phyloP scores from a whole-genome alignment of 202 grass and related monocot species.

The Setaria italica region DNA sequence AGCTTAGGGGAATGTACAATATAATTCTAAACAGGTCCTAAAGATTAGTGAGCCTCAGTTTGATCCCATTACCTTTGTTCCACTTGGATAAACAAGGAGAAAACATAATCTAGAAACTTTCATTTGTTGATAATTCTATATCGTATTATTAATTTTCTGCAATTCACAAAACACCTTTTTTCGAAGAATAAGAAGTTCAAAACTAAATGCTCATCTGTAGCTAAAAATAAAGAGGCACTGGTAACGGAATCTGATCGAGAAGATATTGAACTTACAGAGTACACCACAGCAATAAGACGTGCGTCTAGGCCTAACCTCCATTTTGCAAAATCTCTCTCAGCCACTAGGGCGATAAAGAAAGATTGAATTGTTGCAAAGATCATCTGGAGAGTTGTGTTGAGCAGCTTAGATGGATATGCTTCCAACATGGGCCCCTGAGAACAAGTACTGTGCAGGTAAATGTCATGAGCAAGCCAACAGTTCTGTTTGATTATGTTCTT shows the following conservation, averaged over 20 bases:
- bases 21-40: not conserved
- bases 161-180: not conserved
- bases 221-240: not conserved
- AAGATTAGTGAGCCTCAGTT: not conserved
- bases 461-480: not conserved
- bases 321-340: slow-evolving; percentile 60
- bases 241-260: not conserved
- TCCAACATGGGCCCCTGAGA: slow-evolving; percentile 53
- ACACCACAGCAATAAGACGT: slow-evolving; percentile 40
- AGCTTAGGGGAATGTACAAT: not conserved
- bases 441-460: slow-evolving; percentile 2
- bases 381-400: slow-evolving; percentile 60
- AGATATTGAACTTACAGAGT: slow-evolving; percentile 47
- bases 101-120: not conserved
- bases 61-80: not conserved
- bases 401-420: slow-evolving; percentile 58
- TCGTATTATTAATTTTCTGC: not conserved
- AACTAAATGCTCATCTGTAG: not conserved
- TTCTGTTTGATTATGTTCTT: slow-evolving; percentile 9
- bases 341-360: slow-evolving; percentile 53
- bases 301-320: slow-evolving; percentile 55
- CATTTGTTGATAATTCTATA: not conserved
- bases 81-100: not conserved
- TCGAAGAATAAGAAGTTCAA: not conserved
- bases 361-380: slow-evolving; percentile 56